These are phyloP conservation scores for Spathaspora gorwiae DNA, from an alignment of 805 yeast species.

Conservation along the genomic window DNA sequence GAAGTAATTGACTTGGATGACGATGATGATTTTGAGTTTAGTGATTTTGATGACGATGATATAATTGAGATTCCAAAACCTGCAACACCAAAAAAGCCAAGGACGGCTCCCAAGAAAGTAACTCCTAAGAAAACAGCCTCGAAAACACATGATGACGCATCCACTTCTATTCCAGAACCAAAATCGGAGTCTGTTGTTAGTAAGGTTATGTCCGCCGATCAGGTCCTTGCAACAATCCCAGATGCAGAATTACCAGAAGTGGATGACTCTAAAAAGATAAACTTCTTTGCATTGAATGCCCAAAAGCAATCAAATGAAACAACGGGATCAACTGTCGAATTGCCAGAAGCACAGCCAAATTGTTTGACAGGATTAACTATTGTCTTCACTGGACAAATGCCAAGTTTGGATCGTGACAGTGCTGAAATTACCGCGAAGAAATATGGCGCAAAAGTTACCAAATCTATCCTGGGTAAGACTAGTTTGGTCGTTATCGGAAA, in stretches of 20 bases:
- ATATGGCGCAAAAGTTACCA: slow-evolving; percentile 89
- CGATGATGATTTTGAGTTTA: slow-evolving; percentile 21
- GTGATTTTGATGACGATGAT: slow-evolving; percentile 24
- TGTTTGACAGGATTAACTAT: slow-evolving; percentile 86
- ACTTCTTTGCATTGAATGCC: slow-evolving; percentile 43
- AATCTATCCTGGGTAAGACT: slow-evolving; percentile 81
- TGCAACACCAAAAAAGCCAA: slow-evolving; percentile 5
- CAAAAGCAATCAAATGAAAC: slow-evolving; percentile 12
- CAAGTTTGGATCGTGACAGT: slow-evolving; percentile 69
- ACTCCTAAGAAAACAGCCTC: slow-evolving; percentile 3
- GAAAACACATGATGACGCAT: not conserved
- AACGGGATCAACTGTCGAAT: slow-evolving; percentile 33
- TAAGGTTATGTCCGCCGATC: slow-evolving; percentile 42
- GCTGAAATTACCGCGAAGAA: slow-evolving; percentile 73
- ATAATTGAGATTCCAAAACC: slow-evolving; percentile 11
- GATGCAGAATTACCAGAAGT: slow-evolving; percentile 66
- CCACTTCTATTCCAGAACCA: not conserved
- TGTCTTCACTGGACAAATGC: slow-evolving; percentile 89
- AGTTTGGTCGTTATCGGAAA: slow-evolving; percentile 86
- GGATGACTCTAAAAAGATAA: slow-evolving; percentile 51
- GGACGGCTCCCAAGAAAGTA: slow-evolving; percentile 3
- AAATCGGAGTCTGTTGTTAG: not conserved
- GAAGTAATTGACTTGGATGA: slow-evolving; percentile 18
- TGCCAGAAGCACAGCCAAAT: slow-evolving; percentile 81
- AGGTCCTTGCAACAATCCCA: slow-evolving; percentile 59